These are phyloP conservation scores for Lotmaria passim DNA, from an alignment of 208 protist species.

Conservation along the genomic window DNA sequence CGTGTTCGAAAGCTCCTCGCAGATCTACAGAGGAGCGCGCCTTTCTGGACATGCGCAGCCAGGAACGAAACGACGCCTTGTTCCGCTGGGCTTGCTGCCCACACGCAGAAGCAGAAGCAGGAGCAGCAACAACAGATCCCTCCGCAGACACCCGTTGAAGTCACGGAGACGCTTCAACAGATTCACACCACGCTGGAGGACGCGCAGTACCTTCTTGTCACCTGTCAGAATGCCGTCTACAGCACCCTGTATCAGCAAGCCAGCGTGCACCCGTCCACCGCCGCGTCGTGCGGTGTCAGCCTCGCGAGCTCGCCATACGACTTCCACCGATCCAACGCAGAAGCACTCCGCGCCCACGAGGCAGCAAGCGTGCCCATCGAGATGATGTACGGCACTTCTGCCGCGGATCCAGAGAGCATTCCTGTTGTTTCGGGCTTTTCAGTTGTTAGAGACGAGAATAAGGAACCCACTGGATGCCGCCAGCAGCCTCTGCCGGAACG, in stretches of 20 bases:
- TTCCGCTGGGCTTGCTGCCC: not conserved
- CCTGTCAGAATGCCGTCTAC: constrained; percentile 7
- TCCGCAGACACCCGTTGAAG: not conserved
- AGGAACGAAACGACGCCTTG: not conserved
- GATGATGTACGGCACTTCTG: not conserved
- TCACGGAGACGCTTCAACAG: not conserved
- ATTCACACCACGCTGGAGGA: constrained; percentile 20
- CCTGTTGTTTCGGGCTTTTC: not conserved
- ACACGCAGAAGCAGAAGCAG: not conserved
- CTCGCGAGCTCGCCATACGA: constrained; percentile 14
- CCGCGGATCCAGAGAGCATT: not conserved
- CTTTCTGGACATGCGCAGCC: not conserved
- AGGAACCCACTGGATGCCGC: too few species aligned
- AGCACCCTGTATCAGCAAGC: not conserved
- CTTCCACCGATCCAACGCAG: not conserved
- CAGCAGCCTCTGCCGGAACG: not conserved
- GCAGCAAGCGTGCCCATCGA: constrained; percentile 4
- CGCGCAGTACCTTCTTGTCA: constrained; percentile 7
- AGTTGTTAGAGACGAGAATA: not conserved
- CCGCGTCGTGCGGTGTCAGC: constrained; percentile 18
- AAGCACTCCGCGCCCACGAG: not conserved
- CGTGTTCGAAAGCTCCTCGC: not conserved
- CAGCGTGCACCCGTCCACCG: not conserved
- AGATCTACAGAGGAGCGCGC: not conserved
- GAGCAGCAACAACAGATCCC: not conserved